Evolutionary conservation across 805 yeast species (phyloP), one percentile per base, ranked within the genome.

Genomic region (Aciculoconidium aculeatum): DNA sequence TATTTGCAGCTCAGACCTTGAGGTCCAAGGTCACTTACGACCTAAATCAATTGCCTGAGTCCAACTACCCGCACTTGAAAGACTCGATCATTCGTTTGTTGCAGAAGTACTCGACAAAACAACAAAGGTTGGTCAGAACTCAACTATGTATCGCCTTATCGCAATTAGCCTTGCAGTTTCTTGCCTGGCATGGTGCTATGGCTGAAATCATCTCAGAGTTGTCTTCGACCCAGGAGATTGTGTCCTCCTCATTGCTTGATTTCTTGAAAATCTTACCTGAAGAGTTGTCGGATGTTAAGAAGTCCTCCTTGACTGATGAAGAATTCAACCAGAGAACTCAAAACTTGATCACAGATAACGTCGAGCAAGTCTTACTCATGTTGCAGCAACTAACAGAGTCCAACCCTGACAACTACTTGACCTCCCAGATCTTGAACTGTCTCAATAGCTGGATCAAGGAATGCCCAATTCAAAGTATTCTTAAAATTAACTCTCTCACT

Each of bases 1-100:
- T 92, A 45, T 92, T 94, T 61, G 80, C 90, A 10, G 81, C 96
- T 0, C 98, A 94, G 53, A 92, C 98, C 1, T 59, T 92, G 37
- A 67, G 96, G 38, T 78, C 88, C 24, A 88, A 80, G 49, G 72
- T 86, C 29, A 81, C 83, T 8, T 88, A 84, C 53, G 97, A 92
- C 55, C 63, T 90, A 40, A 63, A 70, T 30, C 97, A 92, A 55
- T 58, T 92, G 4, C 83, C 86, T 0, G 63, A 56, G 14, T 70
- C 67, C 4, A 64, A 75, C n/a, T 55, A 77, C 29, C 43, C 57
- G 11, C 71, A 68, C n/a, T 67, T 92, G 35, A 84, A 86, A 47
- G 72, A 75, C 32, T 73, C 87, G 1, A 49, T 88, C 26, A 56
- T 92, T 16, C 60, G 66, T 7, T 61, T 85, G 25, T 51, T 86